Conservation (phyloP, 345 rosid species). For the Syzygium grande region DNA sequence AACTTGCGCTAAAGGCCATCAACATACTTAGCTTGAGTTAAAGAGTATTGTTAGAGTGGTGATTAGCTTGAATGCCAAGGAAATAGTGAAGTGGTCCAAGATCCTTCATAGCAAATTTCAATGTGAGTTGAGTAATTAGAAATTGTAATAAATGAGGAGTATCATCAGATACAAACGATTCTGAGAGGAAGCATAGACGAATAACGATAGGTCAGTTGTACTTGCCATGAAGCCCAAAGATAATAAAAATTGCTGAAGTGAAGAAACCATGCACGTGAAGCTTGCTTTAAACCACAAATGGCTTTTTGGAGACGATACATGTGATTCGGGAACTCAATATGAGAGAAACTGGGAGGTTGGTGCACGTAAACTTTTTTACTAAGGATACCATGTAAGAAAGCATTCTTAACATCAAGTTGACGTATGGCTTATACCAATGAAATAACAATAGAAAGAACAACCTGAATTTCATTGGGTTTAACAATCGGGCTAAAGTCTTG, state of each 20-base stretch:
- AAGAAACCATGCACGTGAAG: neutral
- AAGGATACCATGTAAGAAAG: neutral
- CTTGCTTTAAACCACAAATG: neutral
- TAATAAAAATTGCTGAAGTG: neutral
- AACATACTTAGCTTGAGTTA: neutral
- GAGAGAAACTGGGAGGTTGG: neutral
- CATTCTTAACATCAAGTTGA: neutral
- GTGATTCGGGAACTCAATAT: neutral
- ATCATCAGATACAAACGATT: neutral
- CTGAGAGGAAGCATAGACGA: neutral
- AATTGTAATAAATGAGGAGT: neutral
- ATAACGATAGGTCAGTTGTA: accelerated
- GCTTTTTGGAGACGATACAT: neutral
- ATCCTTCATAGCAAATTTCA: neutral
- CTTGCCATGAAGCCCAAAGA: neutral
- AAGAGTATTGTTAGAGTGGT: neutral
- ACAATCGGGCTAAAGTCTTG: accelerated
- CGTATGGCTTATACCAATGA: neutral
- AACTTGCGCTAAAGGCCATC: neutral
- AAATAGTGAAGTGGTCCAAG: neutral
- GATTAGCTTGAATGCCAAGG: neutral
- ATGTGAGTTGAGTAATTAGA: neutral
- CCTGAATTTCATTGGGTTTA: neutral
- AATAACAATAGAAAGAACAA: neutral
- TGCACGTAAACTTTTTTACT: neutral